Base-by-base conservation (phyloP, 305 asterid genomes). In the Fraxinus baroniana region DNA sequence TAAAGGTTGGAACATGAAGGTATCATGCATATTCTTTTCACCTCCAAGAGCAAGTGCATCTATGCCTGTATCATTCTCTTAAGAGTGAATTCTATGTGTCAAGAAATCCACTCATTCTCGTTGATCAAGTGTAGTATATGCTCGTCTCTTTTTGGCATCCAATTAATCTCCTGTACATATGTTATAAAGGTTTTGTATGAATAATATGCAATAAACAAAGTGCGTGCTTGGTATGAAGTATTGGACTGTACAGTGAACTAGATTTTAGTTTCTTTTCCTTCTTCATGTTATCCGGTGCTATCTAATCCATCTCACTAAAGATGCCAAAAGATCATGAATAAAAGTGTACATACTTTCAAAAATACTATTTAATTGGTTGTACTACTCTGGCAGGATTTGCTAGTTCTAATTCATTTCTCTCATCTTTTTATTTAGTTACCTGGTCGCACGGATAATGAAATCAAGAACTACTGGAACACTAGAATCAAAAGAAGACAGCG, bases 361-460 rank as follows among this genome's bases (percentile, higher is more conserved):
- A 72, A 72, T 72, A 72, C 15, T 72, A n/a, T 71, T n/a, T 37
- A 33, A 6, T 71, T 71, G 41, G 24, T 72, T 72, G 76, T 22
- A 32, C 49, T 17, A 15, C 46, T 72, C 28, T n/a, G 4, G 26
- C 76, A 33, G 24, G 76, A 17, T 72, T 32, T 72, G 76, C 77
- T 22, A 37, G 57, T 80, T 82, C 71, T 72, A 30, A 82, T 84
- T 80, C 28, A 37, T 70, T 15, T 26, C 83, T 55, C 5, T 79
- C 49, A 80, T 35, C 78, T 84, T 12, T 79, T 71, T 17, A 78
- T 85, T 85, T 82, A 92, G 97, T 85, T 92, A 89, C 94, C 97
- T 62, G 93, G 97, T 28, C 93, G 97, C 71, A 91, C 97, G n/a
- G 97, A 92, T 87, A 92, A 92, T 39, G 97, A 92, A 89, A 91